These are phyloP conservation scores for Madurella fahalii DNA, from an alignment of 2,329 filamentous ascomycete species.

Conservation along the genomic window DNA sequence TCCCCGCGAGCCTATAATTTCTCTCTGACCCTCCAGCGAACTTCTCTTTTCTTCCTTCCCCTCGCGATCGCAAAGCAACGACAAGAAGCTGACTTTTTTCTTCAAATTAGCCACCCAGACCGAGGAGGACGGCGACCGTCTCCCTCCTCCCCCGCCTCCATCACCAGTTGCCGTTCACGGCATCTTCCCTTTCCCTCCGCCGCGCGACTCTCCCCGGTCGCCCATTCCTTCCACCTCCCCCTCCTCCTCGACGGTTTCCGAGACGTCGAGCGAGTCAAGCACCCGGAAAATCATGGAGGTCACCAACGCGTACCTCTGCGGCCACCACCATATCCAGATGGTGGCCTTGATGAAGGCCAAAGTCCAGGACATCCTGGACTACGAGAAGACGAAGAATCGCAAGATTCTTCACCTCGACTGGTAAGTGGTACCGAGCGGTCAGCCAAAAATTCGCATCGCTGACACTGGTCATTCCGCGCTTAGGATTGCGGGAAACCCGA, in stretches of 20 bases:
- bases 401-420: slow-evolving; percentile 22
- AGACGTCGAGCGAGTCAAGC: slow-evolving; percentile 7
- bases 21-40: background rate
- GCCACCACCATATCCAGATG: slow-evolving; percentile 17
- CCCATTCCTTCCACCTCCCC: background rate
- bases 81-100: slow-evolving; percentile 10
- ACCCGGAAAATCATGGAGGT: slow-evolving; percentile 11
- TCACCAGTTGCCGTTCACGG: background rate
- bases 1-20: background rate
- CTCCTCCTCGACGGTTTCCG: slow-evolving; percentile 3
- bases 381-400: slow-evolving; percentile 15
- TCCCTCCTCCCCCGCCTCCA: background rate
- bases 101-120: background rate
- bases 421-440: slow-evolving; percentile 6
- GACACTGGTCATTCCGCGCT: background rate
- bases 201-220: slow-evolving; percentile 1
- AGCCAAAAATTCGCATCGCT: background rate
- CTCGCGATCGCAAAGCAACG: background rate
- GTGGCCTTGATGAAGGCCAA: slow-evolving; percentile 16
- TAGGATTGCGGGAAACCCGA: slow-evolving; percentile 17
- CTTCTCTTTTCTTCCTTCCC: background rate
- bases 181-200: slow-evolving; percentile 8
- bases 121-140: background rate
- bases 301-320: slow-evolving; percentile 15
- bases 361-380: slow-evolving; percentile 16